Conservation (phyloP, 495 filamentous ascomycete species). For the Gamarada debralockiae region DNA sequence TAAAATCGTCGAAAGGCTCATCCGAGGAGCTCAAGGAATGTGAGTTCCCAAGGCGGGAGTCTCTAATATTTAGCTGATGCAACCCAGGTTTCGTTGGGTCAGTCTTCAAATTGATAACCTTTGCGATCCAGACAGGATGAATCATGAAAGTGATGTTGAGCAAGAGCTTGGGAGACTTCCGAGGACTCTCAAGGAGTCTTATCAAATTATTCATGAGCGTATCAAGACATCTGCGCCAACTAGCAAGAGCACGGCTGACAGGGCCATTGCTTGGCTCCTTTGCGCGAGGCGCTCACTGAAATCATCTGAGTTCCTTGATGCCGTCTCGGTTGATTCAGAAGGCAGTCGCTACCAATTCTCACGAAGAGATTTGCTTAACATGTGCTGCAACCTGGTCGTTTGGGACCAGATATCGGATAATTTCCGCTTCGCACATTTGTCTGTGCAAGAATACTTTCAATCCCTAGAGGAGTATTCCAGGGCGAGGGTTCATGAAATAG, state of each 20-base stretch:
- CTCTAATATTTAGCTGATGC: neutral
- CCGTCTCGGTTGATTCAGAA: neutral
- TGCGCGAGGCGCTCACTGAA: neutral
- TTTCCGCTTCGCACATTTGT: no score
- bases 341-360: no score
- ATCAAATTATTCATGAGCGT: conserved; percentile 2
- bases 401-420: no score
- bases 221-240: conserved; percentile 3
- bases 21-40: conserved; percentile 14
- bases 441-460: no score
- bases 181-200: conserved; percentile 2
- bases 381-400: no score
- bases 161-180: conserved; percentile 5
- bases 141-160: neutral
- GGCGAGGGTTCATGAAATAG: no score
- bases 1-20: neutral
- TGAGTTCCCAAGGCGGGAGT: neutral
- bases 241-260: neutral
- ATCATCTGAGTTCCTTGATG: neutral
- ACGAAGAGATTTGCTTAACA: no score
- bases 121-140: conserved; percentile 12
- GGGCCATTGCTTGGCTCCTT: conserved; percentile 8
- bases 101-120: conserved; percentile 25
- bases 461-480: no score
- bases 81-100: conserved; percentile 32